Evolutionary conservation across 2,329 filamentous ascomycete species (phyloP).

Genomic region (Eutypa lata): DNA sequence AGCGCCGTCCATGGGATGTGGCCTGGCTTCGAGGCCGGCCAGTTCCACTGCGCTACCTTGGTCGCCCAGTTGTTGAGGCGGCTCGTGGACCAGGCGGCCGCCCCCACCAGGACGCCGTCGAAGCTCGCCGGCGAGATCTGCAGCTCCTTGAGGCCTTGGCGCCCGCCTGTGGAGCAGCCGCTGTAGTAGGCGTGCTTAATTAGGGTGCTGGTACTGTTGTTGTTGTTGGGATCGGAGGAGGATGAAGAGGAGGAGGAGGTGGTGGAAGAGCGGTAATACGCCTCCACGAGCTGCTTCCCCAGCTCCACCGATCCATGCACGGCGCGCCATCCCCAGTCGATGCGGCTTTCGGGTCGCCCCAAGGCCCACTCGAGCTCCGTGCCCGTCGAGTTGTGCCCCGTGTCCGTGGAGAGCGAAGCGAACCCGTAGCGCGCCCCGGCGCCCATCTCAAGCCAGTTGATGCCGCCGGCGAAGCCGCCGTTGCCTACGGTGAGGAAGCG

Average conservation of each 20-base stretch:
- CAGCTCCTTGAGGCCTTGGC: conserved; percentile 53
- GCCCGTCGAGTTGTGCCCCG: conserved; percentile 36
- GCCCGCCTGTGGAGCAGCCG: conserved; percentile 57
- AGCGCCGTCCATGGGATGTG: conserved; percentile 48
- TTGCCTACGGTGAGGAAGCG: conserved; percentile 36
- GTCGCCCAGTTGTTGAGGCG: conserved; percentile 42
- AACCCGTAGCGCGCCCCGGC: conserved; percentile 35
- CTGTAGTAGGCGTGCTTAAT: conserved; percentile 50
- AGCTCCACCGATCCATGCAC: conserved; percentile 31
- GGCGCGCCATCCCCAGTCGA: conserved; percentile 30
- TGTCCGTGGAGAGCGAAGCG: conserved; percentile 40
- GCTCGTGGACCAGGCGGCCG: conserved; percentile 47
- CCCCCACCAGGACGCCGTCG: conserved; percentile 52
- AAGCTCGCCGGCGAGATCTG: conserved; percentile 54
- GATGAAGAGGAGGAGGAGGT: conserved; percentile 4
- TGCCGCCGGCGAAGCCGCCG: conserved; percentile 34
- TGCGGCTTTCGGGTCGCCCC: conserved; percentile 28
- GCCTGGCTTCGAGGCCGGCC: conserved; percentile 39
- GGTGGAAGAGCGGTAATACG: conserved; percentile 36
- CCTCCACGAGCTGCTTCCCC: conserved; percentile 39
- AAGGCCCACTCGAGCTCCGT: conserved; percentile 36
- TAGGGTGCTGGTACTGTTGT: conserved; percentile 2
- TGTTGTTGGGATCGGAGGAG: background rate
- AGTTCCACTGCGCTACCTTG: conserved; percentile 44
- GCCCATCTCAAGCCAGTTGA: conserved; percentile 34